Percentiles rank a stretch among this genome's conserved stretches.
Conservation (phyloP, 2,329 filamentous ascomycete species). For the Ceratocystis cubensis region DNA sequence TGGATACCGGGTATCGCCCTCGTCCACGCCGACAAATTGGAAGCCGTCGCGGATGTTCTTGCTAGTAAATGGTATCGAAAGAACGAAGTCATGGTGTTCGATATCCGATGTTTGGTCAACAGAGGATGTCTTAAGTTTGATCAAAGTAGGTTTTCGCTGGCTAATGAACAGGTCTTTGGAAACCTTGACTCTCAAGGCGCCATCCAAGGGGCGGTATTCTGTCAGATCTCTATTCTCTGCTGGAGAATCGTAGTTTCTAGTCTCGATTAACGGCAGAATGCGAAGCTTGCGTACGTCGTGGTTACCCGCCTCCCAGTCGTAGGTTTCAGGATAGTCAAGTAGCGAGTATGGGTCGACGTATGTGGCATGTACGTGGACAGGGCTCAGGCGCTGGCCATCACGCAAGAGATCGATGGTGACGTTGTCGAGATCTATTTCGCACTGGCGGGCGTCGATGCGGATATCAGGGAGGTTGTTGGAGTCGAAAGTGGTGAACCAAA, state of each 20-base stretch:
- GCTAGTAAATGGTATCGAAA: constrained; percentile 63
- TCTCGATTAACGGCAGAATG: constrained; percentile 43
- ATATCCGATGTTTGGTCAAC: constrained; percentile 27
- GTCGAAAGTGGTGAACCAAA: constrained; percentile 57
- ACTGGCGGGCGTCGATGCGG: constrained; percentile 50
- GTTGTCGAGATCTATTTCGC: constrained; percentile 42
- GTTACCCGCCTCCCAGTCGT: constrained; percentile 57
- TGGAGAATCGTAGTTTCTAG: constrained; percentile 40
- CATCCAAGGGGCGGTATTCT: constrained; percentile 44
- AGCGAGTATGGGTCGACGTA: constrained; percentile 56
- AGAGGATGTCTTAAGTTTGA: constrained; percentile 37
- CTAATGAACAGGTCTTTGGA: constrained; percentile 17
- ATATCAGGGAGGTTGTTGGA: constrained; percentile 46
- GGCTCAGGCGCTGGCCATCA: constrained; percentile 26
- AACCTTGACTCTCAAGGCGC: constrained; percentile 35
- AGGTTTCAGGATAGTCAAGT: constrained; percentile 47
- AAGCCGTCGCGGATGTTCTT: constrained; percentile 70
- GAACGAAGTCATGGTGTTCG: constrained; percentile 33
- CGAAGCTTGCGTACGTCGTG: constrained; percentile 61
- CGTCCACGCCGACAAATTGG: constrained; percentile 79
- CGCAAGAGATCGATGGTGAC: constrained; percentile 38
- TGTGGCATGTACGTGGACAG: constrained; percentile 25
- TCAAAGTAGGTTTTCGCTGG: constrained; percentile 32
- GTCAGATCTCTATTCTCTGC: constrained; percentile 43
- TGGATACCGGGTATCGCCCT: constrained; percentile 69